Evolutionary conservation across 352 stramenopile species (phyloP).

Genomic region (Pseudoperonospora humuli): DNA sequence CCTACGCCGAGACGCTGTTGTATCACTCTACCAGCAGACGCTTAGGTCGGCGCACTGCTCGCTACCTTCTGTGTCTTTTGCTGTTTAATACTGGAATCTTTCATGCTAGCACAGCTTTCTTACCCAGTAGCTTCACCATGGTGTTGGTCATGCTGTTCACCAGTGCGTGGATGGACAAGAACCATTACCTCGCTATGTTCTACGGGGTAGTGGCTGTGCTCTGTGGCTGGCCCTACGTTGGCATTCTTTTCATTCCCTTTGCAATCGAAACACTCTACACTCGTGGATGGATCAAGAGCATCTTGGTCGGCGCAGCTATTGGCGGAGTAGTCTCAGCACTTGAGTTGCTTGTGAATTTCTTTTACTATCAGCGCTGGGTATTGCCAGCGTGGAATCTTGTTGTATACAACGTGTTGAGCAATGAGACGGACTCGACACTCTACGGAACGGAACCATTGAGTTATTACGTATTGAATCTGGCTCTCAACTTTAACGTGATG

Average conservation of each 20-base stretch:
- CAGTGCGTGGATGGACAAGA: conserved; percentile 70
- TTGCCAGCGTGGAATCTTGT: conserved; percentile 92
- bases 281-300: conserved; percentile 40
- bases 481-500: conserved; percentile 93
- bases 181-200: conserved; percentile 67
- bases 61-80: conserved; percentile 70
- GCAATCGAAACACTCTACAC: conserved; percentile 70
- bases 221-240: conserved; percentile 96
- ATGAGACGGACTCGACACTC: conserved; percentile 91
- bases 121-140: conserved; percentile 91
- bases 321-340: conserved; percentile 58
- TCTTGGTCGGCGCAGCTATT: conserved; percentile 52
- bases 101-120: conserved; percentile 86
- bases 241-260: conserved; percentile 93
- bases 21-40: conserved; percentile 54
- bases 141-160: conserved; percentile 73
- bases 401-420: conserved; percentile 91
- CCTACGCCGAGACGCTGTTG: conserved; percentile 83
- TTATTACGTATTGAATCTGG: conserved; percentile 95
- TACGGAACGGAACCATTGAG: conserved; percentile 93
- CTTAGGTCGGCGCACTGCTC: conserved; percentile 58
- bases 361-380: conserved; percentile 62
- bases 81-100: conserved; percentile 89
- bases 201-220: conserved; percentile 89
- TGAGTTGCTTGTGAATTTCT: conserved; percentile 81